These are phyloP conservation scores for Pouteria glomerata DNA, from an alignment of 148 eudicot species.

Conservation along the genomic window DNA sequence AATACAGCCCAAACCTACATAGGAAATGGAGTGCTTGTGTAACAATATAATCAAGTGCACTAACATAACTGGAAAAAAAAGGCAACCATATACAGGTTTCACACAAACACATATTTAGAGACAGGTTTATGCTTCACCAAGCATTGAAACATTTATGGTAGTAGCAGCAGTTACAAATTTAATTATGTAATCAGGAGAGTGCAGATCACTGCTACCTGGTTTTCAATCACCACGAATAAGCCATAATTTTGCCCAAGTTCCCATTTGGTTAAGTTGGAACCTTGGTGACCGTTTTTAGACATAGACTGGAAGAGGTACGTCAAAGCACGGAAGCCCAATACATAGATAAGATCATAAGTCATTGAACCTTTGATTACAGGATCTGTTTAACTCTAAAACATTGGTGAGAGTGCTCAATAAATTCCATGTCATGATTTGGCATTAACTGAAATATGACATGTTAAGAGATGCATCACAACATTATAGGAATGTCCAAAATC, in stretches of 20 bases:
- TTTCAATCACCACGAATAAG: not conserved
- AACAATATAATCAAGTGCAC: not conserved
- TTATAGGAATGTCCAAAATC: not conserved
- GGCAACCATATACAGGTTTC: not conserved
- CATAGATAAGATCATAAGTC: not conserved
- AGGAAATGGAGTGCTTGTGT: conserved; percentile 4
- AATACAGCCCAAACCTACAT: conserved; percentile 96
- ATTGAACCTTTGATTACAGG: not conserved
- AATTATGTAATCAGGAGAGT: not conserved
- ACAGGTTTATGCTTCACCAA: too few relatives aligned
- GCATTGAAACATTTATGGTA: not conserved
- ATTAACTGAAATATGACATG: not conserved
- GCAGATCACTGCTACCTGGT: not conserved
- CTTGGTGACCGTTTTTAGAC: not conserved
- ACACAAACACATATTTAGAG: not conserved
- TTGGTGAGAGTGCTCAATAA: not conserved
- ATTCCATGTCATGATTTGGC: not conserved
- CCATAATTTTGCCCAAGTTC: too few relatives aligned
- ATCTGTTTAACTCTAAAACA: not conserved
- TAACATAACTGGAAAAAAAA: not conserved
- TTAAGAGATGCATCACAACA: not conserved
- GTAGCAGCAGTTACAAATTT: not conserved
- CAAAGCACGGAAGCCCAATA: not conserved
- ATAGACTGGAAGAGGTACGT: not conserved
- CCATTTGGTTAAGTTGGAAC: not conserved